Percentiles rank a stretch among this genome's conserved stretches.
These are phyloP conservation scores for Babesia microti DNA, from an alignment of 169 alveolate genomes.

Conservation along the genomic window DNA sequence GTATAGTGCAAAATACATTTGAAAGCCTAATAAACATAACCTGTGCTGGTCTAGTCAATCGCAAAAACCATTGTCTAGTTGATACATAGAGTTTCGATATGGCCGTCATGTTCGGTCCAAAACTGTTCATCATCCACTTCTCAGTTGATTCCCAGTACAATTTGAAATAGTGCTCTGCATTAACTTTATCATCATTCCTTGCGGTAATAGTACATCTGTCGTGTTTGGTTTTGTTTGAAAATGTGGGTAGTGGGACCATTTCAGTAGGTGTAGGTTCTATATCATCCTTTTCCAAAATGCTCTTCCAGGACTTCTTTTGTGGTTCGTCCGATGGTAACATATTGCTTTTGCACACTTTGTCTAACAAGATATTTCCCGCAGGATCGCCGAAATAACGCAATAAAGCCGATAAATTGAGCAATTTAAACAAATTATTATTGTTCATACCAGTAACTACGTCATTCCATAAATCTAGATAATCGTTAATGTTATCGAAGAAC, in stretches of 20 bases:
- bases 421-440: slow-evolving; percentile 19
- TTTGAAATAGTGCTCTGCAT: slow-evolving; percentile 28
- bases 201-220: slow-evolving; percentile 26
- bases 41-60: slow-evolving; percentile 29
- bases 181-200: slow-evolving; percentile 8
- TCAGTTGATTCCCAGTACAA: slow-evolving; percentile 44
- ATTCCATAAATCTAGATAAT: slow-evolving; percentile 29
- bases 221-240: slow-evolving; percentile 24
- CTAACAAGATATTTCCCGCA: slow-evolving; percentile 15
- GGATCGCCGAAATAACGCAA: slow-evolving; percentile 42
- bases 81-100: slow-evolving; percentile 11
- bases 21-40: slow-evolving; percentile 27
- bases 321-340: slow-evolving; percentile 13
- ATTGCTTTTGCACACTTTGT: slow-evolving; percentile 16
- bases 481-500: slow-evolving; percentile 36
- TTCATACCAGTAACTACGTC: slow-evolving; percentile 4
- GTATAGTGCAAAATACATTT: slow-evolving; percentile 31
- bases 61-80: slow-evolving; percentile 31
- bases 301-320: slow-evolving; percentile 29
- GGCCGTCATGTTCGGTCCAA: slow-evolving; percentile 12
- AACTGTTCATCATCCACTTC: slow-evolving; percentile 25
- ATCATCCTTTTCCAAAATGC: slow-evolving; percentile 1
- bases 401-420: slow-evolving; percentile 38
- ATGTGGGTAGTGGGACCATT: slow-evolving; percentile 18
- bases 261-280: slow-evolving; percentile 14